Base-by-base conservation (phyloP, 2,329 filamentous ascomycete species). In the Xylariaceae sp. region DNA sequence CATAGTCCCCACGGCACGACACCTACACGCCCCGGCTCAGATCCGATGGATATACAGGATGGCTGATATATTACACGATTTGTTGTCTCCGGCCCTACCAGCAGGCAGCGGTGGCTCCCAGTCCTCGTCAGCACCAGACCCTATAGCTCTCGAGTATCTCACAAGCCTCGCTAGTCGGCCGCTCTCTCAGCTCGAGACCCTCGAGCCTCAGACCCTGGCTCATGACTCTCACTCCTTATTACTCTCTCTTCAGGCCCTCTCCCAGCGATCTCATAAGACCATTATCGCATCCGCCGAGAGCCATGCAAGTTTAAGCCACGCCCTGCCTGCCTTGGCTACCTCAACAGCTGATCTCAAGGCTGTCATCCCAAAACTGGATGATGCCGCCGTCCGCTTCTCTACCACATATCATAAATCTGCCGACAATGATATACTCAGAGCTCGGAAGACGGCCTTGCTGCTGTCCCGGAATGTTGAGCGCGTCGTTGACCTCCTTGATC, bases 391-490 rank as follows among this genome's bases (percentile, higher is more conserved):
- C 44, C 76, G 75, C 43, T 99, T 99, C 72, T 89, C 92, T 7
- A 80, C 85, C 13, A 89, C 85, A 40, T 96, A 96, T 70, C 87
- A 86, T 70, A 88, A 88, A 65, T 83, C 81, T 51, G 80, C 80
- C 49, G 84, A 87, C 56, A 86, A 84, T 61, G 80, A 84, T 47
- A 77, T 89, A 0, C 77, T 96, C 26, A 84, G 85, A 47, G 76
- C 86, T 22, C 83, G 94, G 61, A 89, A 88, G 65, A 86, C 87
- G 67, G 88, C 89, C 0, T 81, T 96, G 66, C 79, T 95, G 19
- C 77, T 97, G 15, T 83, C 89, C 16, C 82, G 89, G 45, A 97
- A 96, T 68, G 86, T 92, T 26, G 92, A 96, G 69, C 84, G 92
- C 51, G 79, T 97, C 2, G 87, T 91, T 29, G 92, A 96, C 68